Conservation (phyloP, 768 basidiomycete genomes). For the Fistulinella prunicolor region DNA sequence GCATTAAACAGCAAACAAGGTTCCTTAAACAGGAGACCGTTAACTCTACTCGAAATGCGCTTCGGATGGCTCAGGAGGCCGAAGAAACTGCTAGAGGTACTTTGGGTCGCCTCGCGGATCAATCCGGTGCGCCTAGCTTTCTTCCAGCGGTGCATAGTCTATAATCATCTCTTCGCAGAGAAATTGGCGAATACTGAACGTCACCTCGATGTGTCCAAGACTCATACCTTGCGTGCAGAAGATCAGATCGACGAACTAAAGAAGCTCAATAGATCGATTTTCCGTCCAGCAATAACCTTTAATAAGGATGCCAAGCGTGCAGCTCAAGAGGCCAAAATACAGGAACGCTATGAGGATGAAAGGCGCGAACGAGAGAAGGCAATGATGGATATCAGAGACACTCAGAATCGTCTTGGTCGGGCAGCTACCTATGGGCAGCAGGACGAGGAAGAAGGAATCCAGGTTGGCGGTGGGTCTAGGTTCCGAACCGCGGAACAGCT, state of each 20-base stretch:
- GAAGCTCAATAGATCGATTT: slow-evolving; percentile 92
- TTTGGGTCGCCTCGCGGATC: slow-evolving; percentile 77
- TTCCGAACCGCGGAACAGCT: slow-evolving; percentile 51
- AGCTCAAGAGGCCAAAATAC: slow-evolving; percentile 81
- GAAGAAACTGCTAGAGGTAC: slow-evolving; percentile 94
- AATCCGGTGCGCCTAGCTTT: slow-evolving; percentile 67
- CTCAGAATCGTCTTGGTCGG: slow-evolving; percentile 79
- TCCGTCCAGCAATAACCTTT: slow-evolving; percentile 86
- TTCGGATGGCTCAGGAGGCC: slow-evolving; percentile 91
- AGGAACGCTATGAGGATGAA: slow-evolving; percentile 85
- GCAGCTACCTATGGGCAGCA: slow-evolving; percentile 62
- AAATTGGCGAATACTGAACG: slow-evolving; percentile 92
- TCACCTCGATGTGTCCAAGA: slow-evolving; percentile 89
- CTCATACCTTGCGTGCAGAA: slow-evolving; percentile 81
- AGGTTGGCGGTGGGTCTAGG: slow-evolving; percentile 39
- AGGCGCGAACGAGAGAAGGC: slow-evolving; percentile 79
- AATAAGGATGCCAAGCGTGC: slow-evolving; percentile 92
- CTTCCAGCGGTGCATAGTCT: not conserved
- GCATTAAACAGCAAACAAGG: slow-evolving; percentile 89
- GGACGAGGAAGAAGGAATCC: slow-evolving; percentile 41
- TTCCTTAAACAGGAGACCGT: slow-evolving; percentile 91
- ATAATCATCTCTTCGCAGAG: slow-evolving; percentile 40
- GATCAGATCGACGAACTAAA: slow-evolving; percentile 94
- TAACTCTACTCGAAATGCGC: slow-evolving; percentile 84
- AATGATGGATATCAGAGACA: slow-evolving; percentile 82